phyloP scores from a whole-genome alignment of 78 protist species.

The Capsaspora owczarzaki region DNA sequence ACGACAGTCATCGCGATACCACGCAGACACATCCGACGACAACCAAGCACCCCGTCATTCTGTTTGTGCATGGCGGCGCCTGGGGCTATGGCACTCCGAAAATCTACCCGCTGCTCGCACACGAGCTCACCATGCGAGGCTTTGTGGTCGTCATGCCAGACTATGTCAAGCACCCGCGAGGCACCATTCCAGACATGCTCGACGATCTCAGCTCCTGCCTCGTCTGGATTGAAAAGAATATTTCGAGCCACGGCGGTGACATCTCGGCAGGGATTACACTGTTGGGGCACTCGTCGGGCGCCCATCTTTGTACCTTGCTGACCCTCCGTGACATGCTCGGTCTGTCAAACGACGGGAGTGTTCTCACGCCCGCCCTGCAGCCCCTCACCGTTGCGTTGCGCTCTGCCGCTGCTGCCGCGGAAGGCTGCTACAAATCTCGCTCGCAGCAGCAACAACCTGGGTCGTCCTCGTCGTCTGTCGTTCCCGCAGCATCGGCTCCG shows the following conservation, averaged over 20 bases:
- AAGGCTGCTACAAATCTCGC: no score
- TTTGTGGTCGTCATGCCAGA: background rate
- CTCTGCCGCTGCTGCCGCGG: no score
- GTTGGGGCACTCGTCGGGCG: background rate
- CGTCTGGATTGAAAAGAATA: background rate
- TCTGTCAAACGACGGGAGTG: no score
- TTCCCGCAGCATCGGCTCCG: no score
- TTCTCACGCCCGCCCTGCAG: no score
- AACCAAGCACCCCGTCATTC: background rate
- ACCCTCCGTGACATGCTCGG: background rate
- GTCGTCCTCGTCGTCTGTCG: no score
- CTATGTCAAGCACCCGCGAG: background rate
- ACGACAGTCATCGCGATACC: background rate
- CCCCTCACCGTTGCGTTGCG: no score
- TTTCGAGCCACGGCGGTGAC: background rate
- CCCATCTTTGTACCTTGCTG: background rate
- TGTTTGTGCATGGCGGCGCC: background rate
- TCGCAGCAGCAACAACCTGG: no score
- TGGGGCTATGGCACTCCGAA: background rate
- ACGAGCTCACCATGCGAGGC: background rate
- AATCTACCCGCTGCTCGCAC: background rate
- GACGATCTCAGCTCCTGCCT: background rate
- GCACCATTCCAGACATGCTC: background rate
- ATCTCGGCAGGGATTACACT: background rate
- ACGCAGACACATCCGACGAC: no score